Conservation (phyloP, 1,284 basidiomycete genomes). For the Rhodotorula sp. region DNA sequence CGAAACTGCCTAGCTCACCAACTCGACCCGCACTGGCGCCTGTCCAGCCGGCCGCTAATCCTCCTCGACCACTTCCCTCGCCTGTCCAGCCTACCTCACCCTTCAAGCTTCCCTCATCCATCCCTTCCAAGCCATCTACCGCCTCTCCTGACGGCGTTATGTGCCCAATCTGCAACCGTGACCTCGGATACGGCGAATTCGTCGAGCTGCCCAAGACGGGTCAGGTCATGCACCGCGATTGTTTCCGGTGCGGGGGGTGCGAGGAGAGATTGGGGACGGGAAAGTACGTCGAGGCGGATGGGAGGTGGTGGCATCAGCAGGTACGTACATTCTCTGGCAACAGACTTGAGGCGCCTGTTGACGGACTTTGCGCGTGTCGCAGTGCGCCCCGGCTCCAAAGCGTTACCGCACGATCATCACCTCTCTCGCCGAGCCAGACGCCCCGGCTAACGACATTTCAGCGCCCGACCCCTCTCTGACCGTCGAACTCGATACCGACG, state of each 20-base stretch:
- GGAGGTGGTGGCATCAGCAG: conserved; percentile 20
- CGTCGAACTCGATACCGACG: neutral
- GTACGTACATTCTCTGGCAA: conserved; percentile 1
- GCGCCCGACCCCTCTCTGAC: neutral
- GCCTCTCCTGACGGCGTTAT: neutral
- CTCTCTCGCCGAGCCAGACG: conserved; percentile 9
- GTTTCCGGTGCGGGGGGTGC: conserved; percentile 77
- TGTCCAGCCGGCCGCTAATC: neutral
- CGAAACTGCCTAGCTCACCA: neutral
- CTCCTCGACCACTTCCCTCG: neutral
- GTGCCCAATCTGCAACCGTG: conserved; percentile 11
- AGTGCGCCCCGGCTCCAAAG: conserved; percentile 28
- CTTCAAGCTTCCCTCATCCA: neutral
- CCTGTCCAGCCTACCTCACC: neutral
- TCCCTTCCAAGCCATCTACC: neutral
- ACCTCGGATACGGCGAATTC: conserved; percentile 26
- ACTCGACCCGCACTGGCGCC: neutral
- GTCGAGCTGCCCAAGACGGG: conserved; percentile 14
- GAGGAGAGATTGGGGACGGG: conserved; percentile 42
- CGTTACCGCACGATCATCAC: conserved; percentile 21
- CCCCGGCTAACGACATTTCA: neutral
- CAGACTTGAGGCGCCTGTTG: neutral
- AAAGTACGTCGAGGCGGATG: conserved; percentile 22
- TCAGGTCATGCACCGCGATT: conserved; percentile 15
- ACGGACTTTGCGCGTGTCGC: neutral